Conservation (phyloP, 768 basidiomycete genomes). For the Termitomyces sp. region DNA sequence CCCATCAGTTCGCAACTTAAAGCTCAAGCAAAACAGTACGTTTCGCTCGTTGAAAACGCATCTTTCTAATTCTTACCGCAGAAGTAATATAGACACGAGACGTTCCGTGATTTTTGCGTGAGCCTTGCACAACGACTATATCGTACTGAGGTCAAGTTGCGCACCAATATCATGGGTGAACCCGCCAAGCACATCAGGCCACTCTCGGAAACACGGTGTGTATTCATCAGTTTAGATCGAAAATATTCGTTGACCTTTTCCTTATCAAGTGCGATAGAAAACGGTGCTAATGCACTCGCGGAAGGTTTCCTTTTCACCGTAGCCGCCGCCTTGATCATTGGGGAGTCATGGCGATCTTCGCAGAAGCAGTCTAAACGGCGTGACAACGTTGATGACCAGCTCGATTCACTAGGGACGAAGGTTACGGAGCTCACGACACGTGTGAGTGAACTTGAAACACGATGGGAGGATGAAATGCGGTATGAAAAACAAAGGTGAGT, state of each 20-base stretch:
- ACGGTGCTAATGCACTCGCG: conserved; percentile 79
- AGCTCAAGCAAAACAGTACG: conserved; percentile 70
- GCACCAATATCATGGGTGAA: conserved; percentile 77
- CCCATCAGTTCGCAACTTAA: conserved; percentile 71
- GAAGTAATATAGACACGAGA: conserved; percentile 53
- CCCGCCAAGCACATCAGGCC: conserved; percentile 69
- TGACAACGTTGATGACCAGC: conserved; percentile 66
- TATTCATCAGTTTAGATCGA: neutral
- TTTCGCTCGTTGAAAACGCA: neutral
- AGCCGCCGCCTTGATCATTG: conserved; percentile 68
- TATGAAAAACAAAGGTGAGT: conserved; percentile 46
- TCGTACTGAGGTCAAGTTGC: conserved; percentile 64
- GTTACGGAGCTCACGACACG: conserved; percentile 43
- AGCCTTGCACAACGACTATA: conserved; percentile 76
- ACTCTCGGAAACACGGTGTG: conserved; percentile 71
- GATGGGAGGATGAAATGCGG: conserved; percentile 40
- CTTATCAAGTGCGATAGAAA: conserved; percentile 68
- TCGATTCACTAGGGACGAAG: conserved; percentile 51
- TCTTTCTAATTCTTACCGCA: neutral
- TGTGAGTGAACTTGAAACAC: conserved; percentile 35
- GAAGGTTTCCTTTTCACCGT: conserved; percentile 84
- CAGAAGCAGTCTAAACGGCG: conserved; percentile 67
- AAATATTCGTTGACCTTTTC: neutral
- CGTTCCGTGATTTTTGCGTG: conserved; percentile 69
- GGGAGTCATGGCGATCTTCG: conserved; percentile 74